Base-by-base conservation (phyloP, 306 rosid genomes). In the Amphicarpaea edgeworthii region DNA sequence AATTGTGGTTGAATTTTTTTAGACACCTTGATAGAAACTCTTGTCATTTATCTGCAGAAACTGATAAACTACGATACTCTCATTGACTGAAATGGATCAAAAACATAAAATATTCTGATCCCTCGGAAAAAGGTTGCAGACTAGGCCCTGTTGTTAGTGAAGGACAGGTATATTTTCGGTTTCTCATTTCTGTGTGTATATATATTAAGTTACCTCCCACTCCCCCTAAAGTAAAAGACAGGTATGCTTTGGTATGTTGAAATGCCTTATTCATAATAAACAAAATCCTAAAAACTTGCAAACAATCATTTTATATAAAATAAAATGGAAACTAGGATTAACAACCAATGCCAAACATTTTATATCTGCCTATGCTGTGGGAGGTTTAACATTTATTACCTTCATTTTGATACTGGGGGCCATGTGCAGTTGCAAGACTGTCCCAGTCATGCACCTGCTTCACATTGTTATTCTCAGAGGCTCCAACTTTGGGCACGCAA, bases 61-160 rank as follows among this genome's bases (percentile, higher is more conserved):
- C 46, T 82, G 75, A 42, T n/a, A n/a, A n/a, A n/a, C n/a, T n/a
- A n/a, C n/a, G 46, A 66, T 78, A 40, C 75, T 17, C 23, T 77
- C 81, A 88, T 92, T 17, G 92, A n/a, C n/a, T 87, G 59, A 77
- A 95, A 76, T 95, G 97, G 97, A 41, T 65, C 50, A 84, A 87
- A 88, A 95, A 89, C 83, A 92, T 95, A 77, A 90, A 92, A 85
- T 83, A 92, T 70, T 90, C 97, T 51, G 97, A 92, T 92, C 99
- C 99, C 75, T 83, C 92, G 20, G 97, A 90, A 84, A 97, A 95
- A 86, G 99, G 97, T 72, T 95, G 97, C 87, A 91, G 96, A 88
- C 96, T 95, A 75, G 99, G 99, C 49, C 99, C 99, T 77, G 87
- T 92, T 85, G 99, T 95, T 77, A 86, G 96, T 28, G 85, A 82